Conservation (phyloP, 768 basidiomycete species). For the Calocera cornea region DNA sequence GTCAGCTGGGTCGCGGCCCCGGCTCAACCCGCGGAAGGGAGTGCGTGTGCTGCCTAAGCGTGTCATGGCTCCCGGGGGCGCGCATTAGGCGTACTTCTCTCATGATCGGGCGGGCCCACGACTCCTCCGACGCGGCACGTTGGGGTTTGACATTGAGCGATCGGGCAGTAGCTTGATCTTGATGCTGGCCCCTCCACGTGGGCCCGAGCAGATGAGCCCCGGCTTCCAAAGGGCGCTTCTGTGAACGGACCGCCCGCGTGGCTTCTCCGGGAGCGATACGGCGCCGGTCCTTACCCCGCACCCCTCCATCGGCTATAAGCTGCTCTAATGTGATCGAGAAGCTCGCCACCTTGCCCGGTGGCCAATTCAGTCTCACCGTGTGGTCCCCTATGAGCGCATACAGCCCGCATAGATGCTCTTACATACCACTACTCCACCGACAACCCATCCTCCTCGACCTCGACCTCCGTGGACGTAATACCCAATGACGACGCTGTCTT, state of each 20-base stretch:
- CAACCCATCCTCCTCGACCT: neutral
- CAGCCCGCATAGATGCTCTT: neutral
- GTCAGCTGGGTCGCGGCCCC: slow-evolving; percentile 4
- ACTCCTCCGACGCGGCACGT: neutral
- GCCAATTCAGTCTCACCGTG: neutral
- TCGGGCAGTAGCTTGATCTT: neutral
- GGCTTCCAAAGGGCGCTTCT: neutral
- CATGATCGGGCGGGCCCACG: neutral
- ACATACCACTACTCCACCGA: too few relatives aligned
- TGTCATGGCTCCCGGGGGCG: neutral
- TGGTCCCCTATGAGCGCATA: neutral
- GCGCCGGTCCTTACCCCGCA: neutral
- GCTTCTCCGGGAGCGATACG: neutral
- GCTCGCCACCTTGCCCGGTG: neutral
- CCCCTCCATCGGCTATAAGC: neutral
- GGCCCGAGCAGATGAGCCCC: neutral
- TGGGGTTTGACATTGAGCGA: neutral
- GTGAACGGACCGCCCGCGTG: neutral
- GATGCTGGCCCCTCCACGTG: neutral
- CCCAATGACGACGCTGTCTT: neutral
- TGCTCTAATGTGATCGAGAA: neutral
- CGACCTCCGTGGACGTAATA: neutral
- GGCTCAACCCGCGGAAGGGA: neutral
- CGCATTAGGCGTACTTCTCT: neutral
- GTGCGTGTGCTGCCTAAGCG: neutral